Conservation (phyloP, 176 grass and related monocot genomes). For the Alopecurus myosuroides region DNA sequence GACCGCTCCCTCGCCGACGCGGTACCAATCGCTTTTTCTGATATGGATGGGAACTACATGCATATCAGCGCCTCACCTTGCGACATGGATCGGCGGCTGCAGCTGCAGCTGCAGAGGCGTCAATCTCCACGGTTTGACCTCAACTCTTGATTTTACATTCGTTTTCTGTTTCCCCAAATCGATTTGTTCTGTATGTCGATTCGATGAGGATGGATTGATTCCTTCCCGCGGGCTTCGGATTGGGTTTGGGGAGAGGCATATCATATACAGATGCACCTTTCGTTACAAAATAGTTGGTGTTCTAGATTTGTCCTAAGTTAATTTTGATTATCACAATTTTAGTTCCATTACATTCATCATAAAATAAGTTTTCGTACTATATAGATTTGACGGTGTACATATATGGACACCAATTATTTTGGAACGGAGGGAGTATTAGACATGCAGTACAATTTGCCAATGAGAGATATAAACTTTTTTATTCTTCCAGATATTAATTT, state of each 20-base stretch:
- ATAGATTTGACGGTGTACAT: too few species aligned
- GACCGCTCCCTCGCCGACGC: not conserved
- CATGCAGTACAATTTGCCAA: not conserved
- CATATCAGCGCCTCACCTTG: not conserved
- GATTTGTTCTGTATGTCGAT: not conserved
- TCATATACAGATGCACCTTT: too few species aligned
- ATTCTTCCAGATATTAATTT: not conserved
- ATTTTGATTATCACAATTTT: too few species aligned
- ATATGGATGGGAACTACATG: not conserved
- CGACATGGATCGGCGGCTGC: not conserved
- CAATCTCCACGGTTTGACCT: not conserved
- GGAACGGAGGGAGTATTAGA: not conserved
- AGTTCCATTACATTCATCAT: too few species aligned
- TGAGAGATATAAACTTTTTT: not conserved
- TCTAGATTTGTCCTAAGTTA: too few species aligned
- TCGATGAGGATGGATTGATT: not conserved
- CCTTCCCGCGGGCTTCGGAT: not conserved
- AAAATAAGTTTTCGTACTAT: too few species aligned
- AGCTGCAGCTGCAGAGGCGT: not conserved
- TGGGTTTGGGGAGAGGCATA: too few species aligned
- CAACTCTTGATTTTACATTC: not conserved
- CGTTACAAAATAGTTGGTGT: too few species aligned
- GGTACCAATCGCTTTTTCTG: not conserved
- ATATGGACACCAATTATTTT: too few species aligned
- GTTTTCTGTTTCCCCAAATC: not conserved